Evolutionary conservation across 2,329 filamentous ascomycete species (phyloP), one percentile per base, ranked within the genome.

Genomic region (Lasiodiplodia sp.): DNA sequence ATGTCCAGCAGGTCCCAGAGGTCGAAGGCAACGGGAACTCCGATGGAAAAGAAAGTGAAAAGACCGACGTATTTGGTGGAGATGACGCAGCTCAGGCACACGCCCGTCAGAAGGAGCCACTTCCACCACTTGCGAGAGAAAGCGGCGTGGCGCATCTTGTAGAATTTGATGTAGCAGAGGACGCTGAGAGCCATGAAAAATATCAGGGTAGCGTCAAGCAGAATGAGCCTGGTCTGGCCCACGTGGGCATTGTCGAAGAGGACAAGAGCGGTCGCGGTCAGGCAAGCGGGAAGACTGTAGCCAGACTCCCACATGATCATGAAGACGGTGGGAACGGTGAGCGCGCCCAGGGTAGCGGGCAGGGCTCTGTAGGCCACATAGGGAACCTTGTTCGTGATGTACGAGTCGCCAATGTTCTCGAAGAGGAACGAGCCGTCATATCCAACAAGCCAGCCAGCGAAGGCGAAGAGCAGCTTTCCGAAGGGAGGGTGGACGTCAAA

Each of bases 291-390:
- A 52, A 99, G 86, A 72, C 93, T 97, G 83, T 99, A 99, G 71
- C 94, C 96, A 62, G 96, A 98, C 83, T 99, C 96, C 96, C 96
- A 99, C 96, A 99, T 99, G 81, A 97, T 99, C 79, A 97, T 83
- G 81, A 97, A 99, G 68, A 93, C 90, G 58, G 95, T 92, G n/a
- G 94, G 92, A 64, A 99, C 93, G 12, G 96, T 99, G 73, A 99
- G 84, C 68, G 96, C 91, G 72, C 96, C 96, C 74, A 98, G 89
- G 62, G 96, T 88, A 69, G 96, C 96, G 52, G 96, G 96, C 85
- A 99, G 88, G 56, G 94, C 92, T 74, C 96, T 92, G 84, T 96
- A 97, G 71, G 96, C 94, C 71, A 99, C 92, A 80, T 99, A 99
- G 47, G 96, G 96, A 52, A 99, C 94, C 79, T 96, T 96, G 86